Base-by-base conservation (phyloP, 1,284 basidiomycete genomes). In the Moniliella sp. region DNA sequence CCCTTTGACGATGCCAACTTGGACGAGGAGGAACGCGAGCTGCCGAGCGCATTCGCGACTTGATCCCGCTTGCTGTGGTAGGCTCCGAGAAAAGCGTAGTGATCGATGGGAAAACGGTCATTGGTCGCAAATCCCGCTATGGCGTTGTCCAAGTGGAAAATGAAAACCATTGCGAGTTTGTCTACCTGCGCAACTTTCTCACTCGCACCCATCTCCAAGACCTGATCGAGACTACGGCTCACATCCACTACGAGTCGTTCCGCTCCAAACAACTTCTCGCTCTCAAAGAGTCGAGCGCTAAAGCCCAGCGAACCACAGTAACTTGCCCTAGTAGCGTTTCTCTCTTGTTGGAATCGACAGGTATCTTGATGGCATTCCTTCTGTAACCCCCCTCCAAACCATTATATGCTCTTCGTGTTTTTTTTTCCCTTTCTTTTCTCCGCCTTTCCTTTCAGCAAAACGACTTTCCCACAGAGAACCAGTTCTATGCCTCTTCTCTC, bases 241-340 rank as follows among this genome's bases (percentile, higher is more conserved):
- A 88, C 64, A 91, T 91, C 61, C 91, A 97, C 66, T 97, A 97
- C 65, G 91, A 97, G 69, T 84, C 86, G 5, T 97, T 97, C 78
- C 75, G 88, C 46, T 86, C 80, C 52, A 94, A 93, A 69, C 91
- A 97, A 67, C 64, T 88, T 43, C 67, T 88, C 32, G 83, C 83
- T 14, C 70, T 88, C 53, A 88, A 88, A 69, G 82, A 88, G 43
- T 57, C 53, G 31, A 57, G 52, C 21, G 46, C 46, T n/a, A 62
- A 58, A 36, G 57, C 61, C 37, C 55, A 55, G 23, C 34, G 15
- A 34, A n/a, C n/a, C n/a, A n/a, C n/a, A n/a, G n/a, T n/a, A n/a
- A n/a, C n/a, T n/a, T n/a, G n/a, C n/a, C n/a, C n/a, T n/a, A n/a
- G n/a, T n/a, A n/a, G n/a, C n/a, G n/a, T n/a, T n/a, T n/a, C n/a